Evolutionary conservation across 257 asterid genomes (phyloP).

Genomic region (Lycium ferocissimum): DNA sequence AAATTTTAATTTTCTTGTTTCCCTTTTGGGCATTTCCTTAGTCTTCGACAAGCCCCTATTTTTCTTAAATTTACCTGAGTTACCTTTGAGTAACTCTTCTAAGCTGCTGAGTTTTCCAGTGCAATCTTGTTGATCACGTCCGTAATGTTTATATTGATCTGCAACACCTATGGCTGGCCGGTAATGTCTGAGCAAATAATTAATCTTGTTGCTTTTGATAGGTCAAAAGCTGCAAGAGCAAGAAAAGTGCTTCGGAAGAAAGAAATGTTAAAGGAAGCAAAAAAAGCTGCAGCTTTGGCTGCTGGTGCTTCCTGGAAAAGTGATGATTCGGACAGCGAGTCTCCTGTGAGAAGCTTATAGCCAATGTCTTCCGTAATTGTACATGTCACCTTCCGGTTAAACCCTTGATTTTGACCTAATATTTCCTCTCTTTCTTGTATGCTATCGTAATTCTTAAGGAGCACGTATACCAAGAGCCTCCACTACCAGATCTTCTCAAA

Average conservation of each 20-base stretch:
- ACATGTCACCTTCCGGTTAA: background rate
- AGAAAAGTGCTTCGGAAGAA: constrained; percentile 66
- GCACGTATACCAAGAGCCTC: constrained; percentile 64
- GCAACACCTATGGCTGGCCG: background rate
- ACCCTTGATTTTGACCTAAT: constrained; percentile 5
- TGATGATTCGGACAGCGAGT: constrained; percentile 81
- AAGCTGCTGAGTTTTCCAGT: background rate
- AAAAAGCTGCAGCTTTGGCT: constrained; percentile 79
- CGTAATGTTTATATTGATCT: background rate
- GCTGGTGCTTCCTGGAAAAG: constrained; percentile 83
- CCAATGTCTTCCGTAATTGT: background rate
- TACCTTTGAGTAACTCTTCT: background rate
- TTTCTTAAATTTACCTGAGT: background rate
- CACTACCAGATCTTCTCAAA: constrained; percentile 76
- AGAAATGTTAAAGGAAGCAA: constrained; percentile 58
- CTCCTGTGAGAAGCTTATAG: constrained; percentile 57
- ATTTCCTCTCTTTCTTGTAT: constrained; percentile 30
- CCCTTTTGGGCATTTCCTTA: background rate
- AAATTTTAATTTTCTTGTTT: background rate
- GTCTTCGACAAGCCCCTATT: background rate
- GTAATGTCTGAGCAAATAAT: background rate
- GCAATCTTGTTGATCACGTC: background rate
- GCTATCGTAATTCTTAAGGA: constrained; percentile 27
- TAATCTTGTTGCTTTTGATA: constrained; percentile 30
- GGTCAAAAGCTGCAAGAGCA: constrained; percentile 82